Evolutionary conservation across 352 stramenopile genomes (phyloP), one percentile per base, ranked within the genome.

Genomic region (Phytophthora pluvialis): DNA sequence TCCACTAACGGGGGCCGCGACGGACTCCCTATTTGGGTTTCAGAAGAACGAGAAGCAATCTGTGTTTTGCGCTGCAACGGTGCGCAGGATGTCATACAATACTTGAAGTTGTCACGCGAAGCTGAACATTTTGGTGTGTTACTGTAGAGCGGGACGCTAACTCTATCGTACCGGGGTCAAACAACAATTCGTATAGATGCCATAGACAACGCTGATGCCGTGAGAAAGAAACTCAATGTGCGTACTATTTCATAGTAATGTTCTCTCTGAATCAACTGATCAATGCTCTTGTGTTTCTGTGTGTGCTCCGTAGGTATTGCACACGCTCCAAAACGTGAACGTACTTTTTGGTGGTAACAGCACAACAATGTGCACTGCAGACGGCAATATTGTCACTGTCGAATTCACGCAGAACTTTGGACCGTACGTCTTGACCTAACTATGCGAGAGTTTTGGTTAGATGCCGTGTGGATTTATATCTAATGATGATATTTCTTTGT

Each of bases 31-130:
- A 38, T 93, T 92, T 56, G 86, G 82, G 4, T 74, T 81, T 51
- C 86, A 94, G 67, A 88, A 89, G 67, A 94, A 94, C 61, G 86
- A 94, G 45, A 91, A 91, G 44, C 83, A 94, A 70, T 85, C 75
- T 7, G 68, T 94, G 5, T 78, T 70, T 32, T 94, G 86, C 63
- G 67, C 70, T 11, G 81, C 86, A 1, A 93, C 83, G 15, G 84
- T 93, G 38, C 36, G 78, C 57, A 0, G 21, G 21, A 21, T 21
- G 21, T 21, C 8, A 9, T 46, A 13, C 10, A 25, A 3, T 35
- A 10, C 28, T 29, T 35, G 15, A 3, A 10, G 29, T 26, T 21
- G 42, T 29, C 13, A 35, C 12, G n/a, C 3, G 13, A 8, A 49
- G 21, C 21, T 4, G 38, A 18, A 11, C 33, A 11, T 35, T 32